Conservation (phyloP, 176 grass and related monocot species). For the Thinopyrum elongatum region DNA sequence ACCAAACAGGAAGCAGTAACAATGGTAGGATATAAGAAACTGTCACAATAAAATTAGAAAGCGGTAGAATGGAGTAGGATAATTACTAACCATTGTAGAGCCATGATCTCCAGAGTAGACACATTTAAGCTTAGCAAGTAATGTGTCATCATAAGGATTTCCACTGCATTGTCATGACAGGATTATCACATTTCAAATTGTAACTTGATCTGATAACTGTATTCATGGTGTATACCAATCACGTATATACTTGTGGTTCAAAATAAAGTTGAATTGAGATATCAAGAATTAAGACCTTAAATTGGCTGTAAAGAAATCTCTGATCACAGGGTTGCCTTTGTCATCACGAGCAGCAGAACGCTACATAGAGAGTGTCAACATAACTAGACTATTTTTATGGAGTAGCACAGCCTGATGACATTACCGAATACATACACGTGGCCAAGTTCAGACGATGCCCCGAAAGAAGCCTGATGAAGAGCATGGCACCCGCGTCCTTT, state of each 20-base stretch:
- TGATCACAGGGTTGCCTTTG: conserved; percentile 30
- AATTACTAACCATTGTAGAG: conserved; percentile 67
- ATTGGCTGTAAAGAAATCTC: conserved; percentile 54
- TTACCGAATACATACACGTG: background rate
- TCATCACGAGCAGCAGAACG: conserved; percentile 85
- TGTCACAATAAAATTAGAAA: background rate
- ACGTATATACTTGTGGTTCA: background rate
- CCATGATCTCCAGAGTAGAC: conserved; percentile 78
- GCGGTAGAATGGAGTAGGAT: background rate
- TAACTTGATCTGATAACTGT: background rate
- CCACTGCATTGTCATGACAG: conserved; percentile 48
- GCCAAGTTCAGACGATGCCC: background rate
- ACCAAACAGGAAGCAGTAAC: conserved; percentile 52
- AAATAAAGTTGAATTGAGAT: conserved; percentile 12
- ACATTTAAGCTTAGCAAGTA: conserved; percentile 82
- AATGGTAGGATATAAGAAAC: conserved; percentile 14
- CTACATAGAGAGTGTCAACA: conserved; percentile 26
- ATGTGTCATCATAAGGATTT: conserved; percentile 79
- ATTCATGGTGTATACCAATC: background rate
- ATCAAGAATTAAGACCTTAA: conserved; percentile 55
- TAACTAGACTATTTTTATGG: background rate
- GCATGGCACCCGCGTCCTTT: background rate
- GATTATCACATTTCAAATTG: conserved; percentile 16
- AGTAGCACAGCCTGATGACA: background rate
- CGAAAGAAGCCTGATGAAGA: background rate